Evolutionary conservation across 176 grass and related monocot species (phyloP).

Genomic region (Carex littledalei): DNA sequence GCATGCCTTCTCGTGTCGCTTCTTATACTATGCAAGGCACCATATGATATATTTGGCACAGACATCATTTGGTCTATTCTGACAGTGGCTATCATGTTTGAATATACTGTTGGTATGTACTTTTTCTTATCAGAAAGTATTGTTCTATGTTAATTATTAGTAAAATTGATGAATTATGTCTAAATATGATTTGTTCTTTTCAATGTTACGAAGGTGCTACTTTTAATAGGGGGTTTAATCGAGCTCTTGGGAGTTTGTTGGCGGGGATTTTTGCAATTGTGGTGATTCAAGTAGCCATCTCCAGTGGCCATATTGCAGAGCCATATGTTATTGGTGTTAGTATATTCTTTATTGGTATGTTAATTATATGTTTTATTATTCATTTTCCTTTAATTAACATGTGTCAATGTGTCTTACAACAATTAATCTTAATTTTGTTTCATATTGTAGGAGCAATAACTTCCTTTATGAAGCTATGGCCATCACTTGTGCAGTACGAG

Average conservation of each 20-base stretch:
- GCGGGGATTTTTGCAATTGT: conserved; percentile 72
- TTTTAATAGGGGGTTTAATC: conserved; percentile 75
- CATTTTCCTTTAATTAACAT: not conserved
- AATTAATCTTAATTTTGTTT: conserved; percentile 21
- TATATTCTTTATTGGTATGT: conserved; percentile 73
- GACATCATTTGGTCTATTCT: conserved; percentile 85
- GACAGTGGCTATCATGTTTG: conserved; percentile 85
- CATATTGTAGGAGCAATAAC: conserved; percentile 48
- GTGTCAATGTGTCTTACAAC: not conserved
- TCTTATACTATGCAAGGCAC: conserved; percentile 56
- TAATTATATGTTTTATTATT: not conserved
- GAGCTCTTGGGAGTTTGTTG: conserved; percentile 66
- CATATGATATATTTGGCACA: conserved; percentile 61
- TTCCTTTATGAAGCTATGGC: conserved; percentile 86
- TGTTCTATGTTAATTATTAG: not conserved
- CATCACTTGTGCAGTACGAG: conserved; percentile 66
- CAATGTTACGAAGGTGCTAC: conserved; percentile 46
- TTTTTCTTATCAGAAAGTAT: not conserved
- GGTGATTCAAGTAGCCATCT: conserved; percentile 67
- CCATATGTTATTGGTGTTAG: conserved; percentile 83
- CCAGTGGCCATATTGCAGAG: conserved; percentile 59
- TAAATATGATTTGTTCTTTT: not conserved
- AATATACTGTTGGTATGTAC: conserved; percentile 85
- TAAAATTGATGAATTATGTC: not conserved
- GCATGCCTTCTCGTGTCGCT: conserved; percentile 84